Evolutionary conservation across 1,139 yeast species (phyloP), one percentile per base, ranked within the genome.

Genomic region (Debaryomyces fabryi): DNA sequence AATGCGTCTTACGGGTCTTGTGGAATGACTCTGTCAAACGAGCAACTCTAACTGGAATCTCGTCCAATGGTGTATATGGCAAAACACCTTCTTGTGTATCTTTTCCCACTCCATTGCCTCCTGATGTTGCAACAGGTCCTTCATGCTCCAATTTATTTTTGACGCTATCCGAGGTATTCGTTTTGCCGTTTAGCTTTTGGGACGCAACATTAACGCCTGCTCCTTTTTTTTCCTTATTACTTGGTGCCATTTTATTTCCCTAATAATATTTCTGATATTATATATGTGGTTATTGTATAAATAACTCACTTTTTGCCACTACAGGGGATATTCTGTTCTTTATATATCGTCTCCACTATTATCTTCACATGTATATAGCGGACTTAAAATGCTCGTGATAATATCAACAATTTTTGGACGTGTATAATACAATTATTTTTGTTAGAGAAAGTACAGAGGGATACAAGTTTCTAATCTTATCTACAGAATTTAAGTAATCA

Each of bases 31-130:
- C 54, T 2, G 66, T 67, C 16, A 86, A 67, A 15, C 63, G 59
- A 2, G 67, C 54, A 27, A 85, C 85, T 25, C 76, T 74, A 4
- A 52, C 53, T 0, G 82, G 77, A 51, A 88, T 85, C 21, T 75
- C 79, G 0, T 62, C 71, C 6, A 79, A 42, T 3, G 84, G 71
- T 1, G 91, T 83, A 57, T 76, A 77, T 25, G 62, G 55, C 44
- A 75, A 58, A 4, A 47, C 29, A 8, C n/a, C 21, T n/a, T 40
- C 36, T 15, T 32, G 21, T 3, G 6, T 6, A 13, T 8, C 38
- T 8, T 30, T 41, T 15, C 20, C 29, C 12, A 4, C 15, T 9
- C 34, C 23, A 20, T 20, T 30, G 15, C 27, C 29, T 6, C 10
- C 42, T 6, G 29, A 7, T 40, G 36, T 20, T 23, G 9, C 41